Evolutionary conservation across 2,329 filamentous ascomycete species (phyloP).

Genomic region (Fusarium phyllophilum): DNA sequence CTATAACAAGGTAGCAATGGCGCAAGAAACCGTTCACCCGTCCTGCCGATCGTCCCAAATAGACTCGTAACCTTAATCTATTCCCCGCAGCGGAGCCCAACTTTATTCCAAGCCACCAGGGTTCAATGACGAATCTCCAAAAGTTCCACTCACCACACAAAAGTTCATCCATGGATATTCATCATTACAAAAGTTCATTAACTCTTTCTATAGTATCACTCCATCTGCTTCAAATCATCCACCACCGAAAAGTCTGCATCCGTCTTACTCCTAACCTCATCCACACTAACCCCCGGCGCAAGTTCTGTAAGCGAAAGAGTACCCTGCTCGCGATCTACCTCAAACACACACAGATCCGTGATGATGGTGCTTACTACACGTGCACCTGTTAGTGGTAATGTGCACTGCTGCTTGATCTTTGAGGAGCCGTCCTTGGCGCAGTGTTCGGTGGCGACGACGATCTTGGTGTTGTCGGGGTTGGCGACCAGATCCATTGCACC

Average conservation of each 20-base stretch:
- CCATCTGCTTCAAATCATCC: constrained; percentile 62
- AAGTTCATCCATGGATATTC: neutral
- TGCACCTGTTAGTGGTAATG: constrained; percentile 72
- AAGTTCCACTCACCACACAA: constrained; percentile 12
- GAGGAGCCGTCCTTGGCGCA: constrained; percentile 73
- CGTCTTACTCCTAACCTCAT: constrained; percentile 76
- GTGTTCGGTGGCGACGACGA: constrained; percentile 77
- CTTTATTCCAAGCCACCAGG: neutral
- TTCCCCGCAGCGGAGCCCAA: constrained; percentile 25
- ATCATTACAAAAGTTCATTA: neutral
- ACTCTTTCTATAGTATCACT: constrained; percentile 39
- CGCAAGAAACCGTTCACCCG: constrained; percentile 1
- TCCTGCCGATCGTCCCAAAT: constrained; percentile 26
- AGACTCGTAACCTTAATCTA: constrained; percentile 24
- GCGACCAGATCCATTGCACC: constrained; percentile 79
- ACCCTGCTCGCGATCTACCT: constrained; percentile 71
- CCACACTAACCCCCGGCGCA: constrained; percentile 73
- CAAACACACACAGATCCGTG: constrained; percentile 79
- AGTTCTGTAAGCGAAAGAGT: constrained; percentile 75
- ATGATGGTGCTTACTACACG: constrained; percentile 77
- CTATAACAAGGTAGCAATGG: constrained; percentile 7
- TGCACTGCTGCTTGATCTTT: constrained; percentile 74
- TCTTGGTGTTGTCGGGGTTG: constrained; percentile 77
- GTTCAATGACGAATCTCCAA: constrained; percentile 26
- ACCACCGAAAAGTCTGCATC: constrained; percentile 74